These are phyloP conservation scores for Termitomyces eurrhizus DNA, from an alignment of 768 basidiomycete species.

Conservation along the genomic window DNA sequence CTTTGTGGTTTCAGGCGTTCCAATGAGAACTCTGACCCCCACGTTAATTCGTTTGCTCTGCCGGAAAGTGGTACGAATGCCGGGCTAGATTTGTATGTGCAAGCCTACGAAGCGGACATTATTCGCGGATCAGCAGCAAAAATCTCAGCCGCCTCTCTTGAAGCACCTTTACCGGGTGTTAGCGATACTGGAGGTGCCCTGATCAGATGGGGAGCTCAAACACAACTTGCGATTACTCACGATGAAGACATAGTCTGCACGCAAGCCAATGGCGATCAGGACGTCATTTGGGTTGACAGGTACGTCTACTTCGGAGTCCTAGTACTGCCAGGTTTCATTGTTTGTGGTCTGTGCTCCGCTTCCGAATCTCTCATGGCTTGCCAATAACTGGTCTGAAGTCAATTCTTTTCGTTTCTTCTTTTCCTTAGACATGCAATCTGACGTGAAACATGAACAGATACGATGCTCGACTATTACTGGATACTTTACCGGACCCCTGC, in stretches of 20 bases:
- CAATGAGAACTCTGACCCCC: background rate
- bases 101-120: constrained; percentile 77
- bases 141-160: constrained; percentile 34
- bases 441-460: constrained; percentile 47
- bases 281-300: constrained; percentile 77
- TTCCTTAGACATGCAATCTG: constrained; percentile 13
- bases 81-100: constrained; percentile 39
- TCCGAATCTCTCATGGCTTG: background rate
- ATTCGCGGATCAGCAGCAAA: constrained; percentile 47
- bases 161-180: constrained; percentile 15
- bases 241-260: constrained; percentile 22
- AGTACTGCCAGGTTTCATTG: background rate
- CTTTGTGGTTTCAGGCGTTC: background rate
- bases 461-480: constrained; percentile 71
- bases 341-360: constrained; percentile 2
- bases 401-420: constrained; percentile 20
- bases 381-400: constrained; percentile 16
- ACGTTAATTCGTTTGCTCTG: background rate
- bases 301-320: constrained; percentile 43
- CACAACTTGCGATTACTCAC: constrained; percentile 12
- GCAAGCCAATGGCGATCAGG: constrained; percentile 10
- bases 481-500: background rate
- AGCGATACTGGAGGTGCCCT: constrained; percentile 29
- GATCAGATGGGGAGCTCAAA: constrained; percentile 26
- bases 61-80: background rate